These are phyloP conservation scores for Copromyces sp. DNA, from an alignment of 495 filamentous ascomycete species.

Conservation along the genomic window DNA sequence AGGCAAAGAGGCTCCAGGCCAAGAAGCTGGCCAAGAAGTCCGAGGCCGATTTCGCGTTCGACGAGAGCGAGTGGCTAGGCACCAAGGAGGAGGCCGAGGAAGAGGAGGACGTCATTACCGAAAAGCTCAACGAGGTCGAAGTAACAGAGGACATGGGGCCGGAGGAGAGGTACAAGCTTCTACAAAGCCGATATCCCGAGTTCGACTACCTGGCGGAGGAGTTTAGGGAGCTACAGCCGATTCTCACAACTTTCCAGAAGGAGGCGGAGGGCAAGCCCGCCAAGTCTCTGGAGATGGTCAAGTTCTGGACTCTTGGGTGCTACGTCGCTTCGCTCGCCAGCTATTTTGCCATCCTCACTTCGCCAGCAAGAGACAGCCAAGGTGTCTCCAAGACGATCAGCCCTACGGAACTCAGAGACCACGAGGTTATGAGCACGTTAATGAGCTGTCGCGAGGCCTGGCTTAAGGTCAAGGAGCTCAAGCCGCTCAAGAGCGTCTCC, in stretches of 20 bases:
- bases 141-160: conserved; percentile 68
- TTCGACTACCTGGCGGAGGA: conserved; percentile 79
- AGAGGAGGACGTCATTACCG: conserved; percentile 54
- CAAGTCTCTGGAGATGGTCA: conserved; percentile 49
- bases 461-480: conserved; percentile 59
- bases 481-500: conserved; percentile 13
- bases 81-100: conserved; percentile 33
- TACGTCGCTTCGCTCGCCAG: conserved; percentile 80
- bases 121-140: conserved; percentile 71
- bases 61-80: conserved; percentile 72
- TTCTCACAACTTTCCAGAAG: conserved; percentile 45
- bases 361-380: conserved; percentile 48
- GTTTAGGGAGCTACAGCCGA: conserved; percentile 58
- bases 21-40: conserved; percentile 79
- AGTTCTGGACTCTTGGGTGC: conserved; percentile 64
- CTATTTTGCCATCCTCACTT: conserved; percentile 88
- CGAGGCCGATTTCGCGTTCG: conserved; percentile 85
- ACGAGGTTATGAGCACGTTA: conserved; percentile 78
- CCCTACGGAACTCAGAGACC: conserved; percentile 68
- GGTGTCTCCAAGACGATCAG: conserved; percentile 43
- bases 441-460: conserved; percentile 73
- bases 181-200: conserved; percentile 79
- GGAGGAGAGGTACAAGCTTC: conserved; percentile 64
- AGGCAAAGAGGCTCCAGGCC: conserved; percentile 76
- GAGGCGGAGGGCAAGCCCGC: conserved; percentile 45